Evolutionary conservation across 352 stramenopile species (phyloP).

Genomic region (Achlya hypogyna): DNA sequence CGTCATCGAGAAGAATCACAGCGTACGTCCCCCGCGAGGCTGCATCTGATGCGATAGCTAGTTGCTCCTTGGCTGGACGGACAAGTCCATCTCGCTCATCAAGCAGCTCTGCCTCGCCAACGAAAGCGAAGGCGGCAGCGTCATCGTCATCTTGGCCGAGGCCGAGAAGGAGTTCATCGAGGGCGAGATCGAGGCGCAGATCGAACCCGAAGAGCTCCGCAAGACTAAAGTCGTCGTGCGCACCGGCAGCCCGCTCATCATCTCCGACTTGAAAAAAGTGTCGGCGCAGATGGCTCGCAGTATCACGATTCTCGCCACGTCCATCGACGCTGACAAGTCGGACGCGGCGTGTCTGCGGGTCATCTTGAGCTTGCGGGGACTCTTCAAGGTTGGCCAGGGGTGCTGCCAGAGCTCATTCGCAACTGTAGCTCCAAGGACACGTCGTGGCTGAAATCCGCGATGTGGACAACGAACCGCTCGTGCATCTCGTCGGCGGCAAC

Average conservation of each 20-base stretch:
- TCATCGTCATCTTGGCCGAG: constrained; percentile 71
- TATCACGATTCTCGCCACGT: constrained; percentile 74
- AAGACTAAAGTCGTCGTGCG: constrained; percentile 76
- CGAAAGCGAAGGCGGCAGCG: constrained; percentile 71
- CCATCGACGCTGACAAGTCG: constrained; percentile 70
- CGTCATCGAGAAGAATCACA: constrained; percentile 73
- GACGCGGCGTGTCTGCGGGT: constrained; percentile 68
- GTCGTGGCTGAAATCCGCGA: constrained; percentile 85
- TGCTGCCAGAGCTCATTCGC: neutral
- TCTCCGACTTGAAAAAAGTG: constrained; percentile 72
- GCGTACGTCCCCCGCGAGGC: constrained; percentile 25
- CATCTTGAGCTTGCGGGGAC: constrained; percentile 69
- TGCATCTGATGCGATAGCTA: constrained; percentile 4
- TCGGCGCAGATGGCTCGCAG: constrained; percentile 57
- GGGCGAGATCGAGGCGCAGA: constrained; percentile 50
- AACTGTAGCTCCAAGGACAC: constrained; percentile 44
- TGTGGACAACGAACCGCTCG: constrained; percentile 81
- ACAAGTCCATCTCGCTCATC: constrained; percentile 81
- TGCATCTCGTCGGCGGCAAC: constrained; percentile 69
- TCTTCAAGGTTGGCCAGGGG: constrained; percentile 34
- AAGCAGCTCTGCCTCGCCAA: constrained; percentile 81
- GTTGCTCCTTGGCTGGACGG: constrained; percentile 79
- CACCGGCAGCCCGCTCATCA: constrained; percentile 69
- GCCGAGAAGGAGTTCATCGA: constrained; percentile 73
- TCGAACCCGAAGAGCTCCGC: constrained; percentile 45